Percentiles rank a stretch among this genome's conserved stretches.
Evolutionary conservation across 108 stramenopile species (phyloP).

Genomic region (Pseudonitzschia delicatissima): DNA sequence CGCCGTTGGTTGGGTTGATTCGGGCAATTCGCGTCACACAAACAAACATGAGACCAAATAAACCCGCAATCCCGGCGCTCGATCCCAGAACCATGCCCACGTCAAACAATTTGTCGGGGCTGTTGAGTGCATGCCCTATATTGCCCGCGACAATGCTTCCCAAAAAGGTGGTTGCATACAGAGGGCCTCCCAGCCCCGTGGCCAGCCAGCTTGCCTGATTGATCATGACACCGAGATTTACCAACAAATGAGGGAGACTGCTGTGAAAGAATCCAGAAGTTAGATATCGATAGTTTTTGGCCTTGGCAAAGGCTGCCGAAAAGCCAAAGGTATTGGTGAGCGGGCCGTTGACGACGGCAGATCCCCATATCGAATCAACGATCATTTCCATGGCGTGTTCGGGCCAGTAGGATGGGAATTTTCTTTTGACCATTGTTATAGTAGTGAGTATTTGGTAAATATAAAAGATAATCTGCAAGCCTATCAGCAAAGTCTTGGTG

Average conservation of each 20-base stretch:
- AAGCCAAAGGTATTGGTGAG: conserved; percentile 57
- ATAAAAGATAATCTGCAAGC: conserved; percentile 44
- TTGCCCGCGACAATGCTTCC: conserved; percentile 63
- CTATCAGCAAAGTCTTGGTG: conserved; percentile 22
- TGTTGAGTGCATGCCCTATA: conserved; percentile 16
- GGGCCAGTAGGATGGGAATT: conserved; percentile 58
- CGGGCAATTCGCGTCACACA: conserved; percentile 56
- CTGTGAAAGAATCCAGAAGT: conserved; percentile 78
- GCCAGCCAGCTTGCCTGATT: conserved; percentile 68
- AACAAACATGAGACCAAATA: conserved; percentile 71
- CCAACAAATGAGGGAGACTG: conserved; percentile 53
- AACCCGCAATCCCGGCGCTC: conserved; percentile 71
- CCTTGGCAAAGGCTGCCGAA: conserved; percentile 35
- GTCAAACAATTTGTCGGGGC: conserved; percentile 5
- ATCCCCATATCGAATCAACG: conserved; percentile 31
- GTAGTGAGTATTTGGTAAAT: conserved; percentile 62
- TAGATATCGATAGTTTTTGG: conserved; percentile 59
- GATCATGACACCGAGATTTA: conserved; percentile 53
- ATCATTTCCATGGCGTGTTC: conserved; percentile 27
- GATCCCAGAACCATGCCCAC: conserved; percentile 51
- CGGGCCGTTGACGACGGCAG: conserved; percentile 32
- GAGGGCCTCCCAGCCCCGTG: conserved; percentile 37
- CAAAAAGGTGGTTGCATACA: conserved; percentile 71
- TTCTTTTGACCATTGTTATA: conserved; percentile 36
- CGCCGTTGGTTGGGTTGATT: conserved; percentile 13